Evolutionary conservation across 441 rosid genomes (phyloP).

Genomic region (Populus tomentosa): DNA sequence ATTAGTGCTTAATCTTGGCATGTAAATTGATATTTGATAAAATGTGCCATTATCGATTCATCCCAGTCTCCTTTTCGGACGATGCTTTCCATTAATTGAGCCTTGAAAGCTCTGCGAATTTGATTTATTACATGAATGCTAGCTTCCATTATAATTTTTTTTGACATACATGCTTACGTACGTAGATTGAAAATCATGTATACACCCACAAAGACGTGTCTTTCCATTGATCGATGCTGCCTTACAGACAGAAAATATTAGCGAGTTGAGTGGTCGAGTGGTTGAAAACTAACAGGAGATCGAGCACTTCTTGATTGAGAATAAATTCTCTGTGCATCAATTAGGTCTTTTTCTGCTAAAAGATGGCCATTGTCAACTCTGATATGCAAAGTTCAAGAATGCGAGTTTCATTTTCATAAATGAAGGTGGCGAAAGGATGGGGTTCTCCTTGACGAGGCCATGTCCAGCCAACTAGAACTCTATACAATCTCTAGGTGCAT

Average conservation of each 20-base stretch:
- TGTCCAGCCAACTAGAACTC: constrained; percentile 8
- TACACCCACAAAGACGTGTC: background rate
- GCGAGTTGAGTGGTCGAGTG: no score
- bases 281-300: background rate
- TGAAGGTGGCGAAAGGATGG: background rate
- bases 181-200: background rate
- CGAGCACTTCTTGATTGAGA: background rate
- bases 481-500: constrained; percentile 13
- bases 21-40: constrained; percentile 9
- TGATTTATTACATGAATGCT: background rate
- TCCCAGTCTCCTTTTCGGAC: constrained; percentile 5
- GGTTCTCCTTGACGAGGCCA: constrained; percentile 8
- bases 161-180: background rate
- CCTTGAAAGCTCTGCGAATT: background rate
- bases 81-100: constrained; percentile 15
- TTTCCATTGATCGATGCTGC: background rate
- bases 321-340: background rate
- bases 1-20: constrained; percentile 20
- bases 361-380: constrained; percentile 3
- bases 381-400: background rate
- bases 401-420: background rate
- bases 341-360: constrained; percentile 9
- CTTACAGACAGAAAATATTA: background rate
- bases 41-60: constrained; percentile 15
- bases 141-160: background rate